phyloP scores from a whole-genome alignment of 192 early-diverging fungal genomes.

The Umbelopsis vinacea region DNA sequence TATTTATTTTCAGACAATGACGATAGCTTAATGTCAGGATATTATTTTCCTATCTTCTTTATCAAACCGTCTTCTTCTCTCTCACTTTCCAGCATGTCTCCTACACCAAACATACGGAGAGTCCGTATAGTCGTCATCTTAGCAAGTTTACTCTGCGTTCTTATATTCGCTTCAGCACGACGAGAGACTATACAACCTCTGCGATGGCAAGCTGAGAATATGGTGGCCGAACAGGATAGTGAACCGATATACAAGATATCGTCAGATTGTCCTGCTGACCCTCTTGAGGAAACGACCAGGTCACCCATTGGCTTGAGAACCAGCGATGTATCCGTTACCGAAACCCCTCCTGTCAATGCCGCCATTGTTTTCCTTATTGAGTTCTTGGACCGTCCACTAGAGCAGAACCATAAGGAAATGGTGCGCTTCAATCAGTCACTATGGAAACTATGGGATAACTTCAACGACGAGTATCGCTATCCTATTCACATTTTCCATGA shows the following conservation, averaged over 20 bases:
- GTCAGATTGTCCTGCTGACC: background rate
- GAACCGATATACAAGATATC: background rate
- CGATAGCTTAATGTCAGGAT: slow-evolving; percentile 2
- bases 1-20: slow-evolving; percentile 9
- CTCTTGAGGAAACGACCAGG: background rate
- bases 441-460: slow-evolving; percentile 13
- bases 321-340: background rate
- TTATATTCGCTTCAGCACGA: background rate
- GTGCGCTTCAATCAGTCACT: slow-evolving; percentile 9
- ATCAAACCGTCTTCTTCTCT: background rate
- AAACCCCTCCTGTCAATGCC: slow-evolving; percentile 12
- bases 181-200: background rate
- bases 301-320: background rate
- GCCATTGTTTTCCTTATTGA: slow-evolving; percentile 15
- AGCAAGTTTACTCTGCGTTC: background rate
- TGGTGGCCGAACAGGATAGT: background rate
- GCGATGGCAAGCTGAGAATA: background rate
- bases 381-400: slow-evolving; percentile 16
- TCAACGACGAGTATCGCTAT: slow-evolving; percentile 9
- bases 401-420: slow-evolving; percentile 18
- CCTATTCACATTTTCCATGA: slow-evolving; percentile 18
- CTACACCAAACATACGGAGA: background rate
- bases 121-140: background rate
- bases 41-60: background rate
- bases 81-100: background rate